Conservation (phyloP, 2,329 filamentous ascomycete species). For the Aspergillus sp. region DNA sequence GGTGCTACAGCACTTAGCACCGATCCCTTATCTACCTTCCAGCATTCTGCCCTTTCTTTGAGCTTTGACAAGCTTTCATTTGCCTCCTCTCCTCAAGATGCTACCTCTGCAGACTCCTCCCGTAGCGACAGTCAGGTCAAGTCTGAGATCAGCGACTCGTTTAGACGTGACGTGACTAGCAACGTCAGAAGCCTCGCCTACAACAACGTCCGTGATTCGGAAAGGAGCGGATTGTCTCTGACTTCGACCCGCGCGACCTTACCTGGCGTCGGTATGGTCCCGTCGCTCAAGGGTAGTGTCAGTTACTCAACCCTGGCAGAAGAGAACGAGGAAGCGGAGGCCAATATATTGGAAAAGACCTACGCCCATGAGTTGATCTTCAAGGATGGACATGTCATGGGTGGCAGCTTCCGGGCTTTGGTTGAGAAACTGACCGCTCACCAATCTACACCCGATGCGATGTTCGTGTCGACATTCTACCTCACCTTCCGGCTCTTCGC, state of each 20-base stretch:
- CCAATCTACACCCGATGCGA: slow-evolving; percentile 85
- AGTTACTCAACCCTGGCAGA: slow-evolving; percentile 67
- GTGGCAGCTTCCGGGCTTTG: slow-evolving; percentile 83
- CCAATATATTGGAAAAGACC: slow-evolving; percentile 80
- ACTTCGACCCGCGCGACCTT: slow-evolving; percentile 86
- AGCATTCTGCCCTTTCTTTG: slow-evolving; percentile 26
- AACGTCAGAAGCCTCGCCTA: slow-evolving; percentile 77
- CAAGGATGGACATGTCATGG: slow-evolving; percentile 92
- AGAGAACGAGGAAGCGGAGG: slow-evolving; percentile 76
- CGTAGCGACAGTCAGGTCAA: slow-evolving; percentile 39
- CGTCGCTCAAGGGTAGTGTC: slow-evolving; percentile 67
- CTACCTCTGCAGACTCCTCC: slow-evolving; percentile 22
- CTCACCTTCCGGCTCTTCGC: slow-evolving; percentile 94
- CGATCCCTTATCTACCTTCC: slow-evolving; percentile 25
- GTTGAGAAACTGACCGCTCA: slow-evolving; percentile 94
- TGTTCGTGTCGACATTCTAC: slow-evolving; percentile 93
- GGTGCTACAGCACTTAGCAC: slow-evolving; percentile 27
- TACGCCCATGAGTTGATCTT: slow-evolving; percentile 91
- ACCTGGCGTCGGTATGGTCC: slow-evolving; percentile 65
- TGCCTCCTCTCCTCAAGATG: slow-evolving; percentile 25
- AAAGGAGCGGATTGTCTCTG: slow-evolving; percentile 75
- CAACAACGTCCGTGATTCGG: slow-evolving; percentile 72
- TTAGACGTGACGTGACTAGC: slow-evolving; percentile 71
- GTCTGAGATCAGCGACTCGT: slow-evolving; percentile 32
- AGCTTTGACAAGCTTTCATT: slow-evolving; percentile 29